Percentiles rank a stretch among this genome's conserved stretches.
Evolutionary conservation across 1,139 yeast species (phyloP).

Genomic region (Saccharomyces hybrid): DNA sequence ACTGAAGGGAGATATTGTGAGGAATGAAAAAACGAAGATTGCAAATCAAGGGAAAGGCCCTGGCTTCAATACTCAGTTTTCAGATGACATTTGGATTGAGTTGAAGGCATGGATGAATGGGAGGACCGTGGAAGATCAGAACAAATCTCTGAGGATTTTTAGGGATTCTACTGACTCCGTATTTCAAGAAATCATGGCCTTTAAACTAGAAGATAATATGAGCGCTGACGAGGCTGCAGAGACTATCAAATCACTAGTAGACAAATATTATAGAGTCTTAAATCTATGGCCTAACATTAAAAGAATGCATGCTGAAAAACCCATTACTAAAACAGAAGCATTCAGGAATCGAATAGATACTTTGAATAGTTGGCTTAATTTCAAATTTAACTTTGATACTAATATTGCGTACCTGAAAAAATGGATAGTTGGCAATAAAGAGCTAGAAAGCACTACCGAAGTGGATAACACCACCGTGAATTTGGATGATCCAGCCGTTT

Average conservation of each 20-base stretch:
- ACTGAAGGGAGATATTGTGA: slow-evolving; percentile 87
- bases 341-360: slow-evolving; percentile 68
- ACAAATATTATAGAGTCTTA: slow-evolving; percentile 61
- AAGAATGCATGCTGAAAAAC: slow-evolving; percentile 75
- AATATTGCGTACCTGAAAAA: slow-evolving; percentile 46
- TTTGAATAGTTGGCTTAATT: slow-evolving; percentile 75
- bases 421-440: slow-evolving; percentile 73
- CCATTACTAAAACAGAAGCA: slow-evolving; percentile 56
- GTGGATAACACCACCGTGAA: slow-evolving; percentile 27
- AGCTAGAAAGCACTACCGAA: slow-evolving; percentile 44
- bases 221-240: slow-evolving; percentile 17
- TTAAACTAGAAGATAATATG: slow-evolving; percentile 18
- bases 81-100: slow-evolving; percentile 69
- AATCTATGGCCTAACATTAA: slow-evolving; percentile 73
- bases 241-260: slow-evolving; percentile 37
- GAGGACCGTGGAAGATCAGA: slow-evolving; percentile 74
- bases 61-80: slow-evolving; percentile 49
- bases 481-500: slow-evolving; percentile 5
- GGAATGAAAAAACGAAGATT: slow-evolving; percentile 81
- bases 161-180: slow-evolving; percentile 68
- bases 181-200: slow-evolving; percentile 58
- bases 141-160: slow-evolving; percentile 60
- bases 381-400: slow-evolving; percentile 59
- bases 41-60: slow-evolving; percentile 37
- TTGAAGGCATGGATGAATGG: slow-evolving; percentile 76